Base-by-base conservation (phyloP, 345 rosid species). In the Populus davidiana region DNA sequence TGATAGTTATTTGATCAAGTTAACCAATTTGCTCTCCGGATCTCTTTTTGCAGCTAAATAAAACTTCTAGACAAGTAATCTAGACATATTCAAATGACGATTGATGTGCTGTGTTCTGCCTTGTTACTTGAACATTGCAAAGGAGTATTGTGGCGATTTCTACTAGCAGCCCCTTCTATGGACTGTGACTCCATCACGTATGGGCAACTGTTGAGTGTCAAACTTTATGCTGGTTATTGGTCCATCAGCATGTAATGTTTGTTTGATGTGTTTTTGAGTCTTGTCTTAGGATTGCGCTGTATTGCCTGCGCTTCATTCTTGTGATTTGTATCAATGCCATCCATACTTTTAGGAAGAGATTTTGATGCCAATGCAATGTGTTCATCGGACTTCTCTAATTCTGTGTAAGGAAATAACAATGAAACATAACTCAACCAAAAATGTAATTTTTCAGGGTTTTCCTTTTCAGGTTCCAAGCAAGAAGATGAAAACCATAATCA, bases 11-110 rank as follows among this genome's bases (percentile, higher is more conserved):
- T 2, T 59, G 31, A 49, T 12, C 35, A 25, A 31, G 14, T 33
- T 6, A 5, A 27, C 23, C 2, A 36, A 23, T 63, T 31, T 17
- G 36, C 74, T 73, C 9, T 35, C 17, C 2, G 27, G 64, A 43
- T 39, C 47, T 31, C 33, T 20, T 41, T 69, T 64, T 44, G 73
- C 77, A 56, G 82, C 39, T 75, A 59, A 79, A 75, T 10, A 59
- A 50, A 79, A 81, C 47, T 64, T 47, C 63, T 13, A 56, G 68
- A 36, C 56, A 79, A 50, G 29, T 43, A 23, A 29, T 54, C 56
- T 75, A 75, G 79, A 39, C 77, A 64, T 25, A 11, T 49, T 21
- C 61, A 12, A 33, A 75, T 44, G 78, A 31, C 63, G 67, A 21
- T 41, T 12, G 31, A 6, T 5, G 16, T 59, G 35, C 50, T n/a